Evolutionary conservation across 139 green algal genomes (phyloP).

Genomic region (Chlorella sp.): DNA sequence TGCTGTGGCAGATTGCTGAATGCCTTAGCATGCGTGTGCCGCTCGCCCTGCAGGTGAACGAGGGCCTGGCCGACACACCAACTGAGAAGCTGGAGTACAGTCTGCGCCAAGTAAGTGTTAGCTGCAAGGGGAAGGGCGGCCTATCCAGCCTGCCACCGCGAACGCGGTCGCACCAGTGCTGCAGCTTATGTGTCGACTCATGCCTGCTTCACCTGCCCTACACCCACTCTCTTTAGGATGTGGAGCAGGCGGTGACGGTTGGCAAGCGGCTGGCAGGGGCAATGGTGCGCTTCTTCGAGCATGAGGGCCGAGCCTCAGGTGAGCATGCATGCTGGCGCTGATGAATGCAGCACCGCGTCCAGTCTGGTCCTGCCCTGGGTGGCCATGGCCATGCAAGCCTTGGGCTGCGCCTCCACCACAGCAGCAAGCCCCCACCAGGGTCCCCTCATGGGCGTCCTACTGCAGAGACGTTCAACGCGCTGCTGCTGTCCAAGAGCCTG

Average conservation of each 20-base stretch:
- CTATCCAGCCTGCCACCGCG: not conserved
- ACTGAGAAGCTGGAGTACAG: conserved; percentile 72
- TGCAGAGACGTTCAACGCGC: conserved; percentile 48
- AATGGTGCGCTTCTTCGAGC: conserved; percentile 38
- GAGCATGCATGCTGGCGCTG: not conserved
- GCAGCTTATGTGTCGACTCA: not conserved
- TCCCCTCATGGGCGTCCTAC: not conserved
- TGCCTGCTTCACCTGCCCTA: not conserved
- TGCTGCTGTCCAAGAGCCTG: conserved; percentile 64
- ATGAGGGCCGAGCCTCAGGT: conserved; percentile 8
- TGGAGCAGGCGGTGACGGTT: conserved; percentile 43
- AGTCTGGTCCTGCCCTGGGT: too few species aligned
- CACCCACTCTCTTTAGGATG: conserved; percentile 41
- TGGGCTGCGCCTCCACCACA: too few species aligned
- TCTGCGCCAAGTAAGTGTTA: conserved; percentile 46
- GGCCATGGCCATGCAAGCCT: too few species aligned
- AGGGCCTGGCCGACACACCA: conserved; percentile 65
- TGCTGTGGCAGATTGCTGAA: not conserved
- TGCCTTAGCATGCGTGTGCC: not conserved
- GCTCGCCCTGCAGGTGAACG: conserved; percentile 64
- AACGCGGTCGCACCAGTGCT: not conserved
- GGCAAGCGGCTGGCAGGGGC: conserved; percentile 15
- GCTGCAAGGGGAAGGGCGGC: not conserved
- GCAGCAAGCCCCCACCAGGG: too few species aligned
- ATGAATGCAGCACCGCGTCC: not conserved